phyloP scores from a whole-genome alignment of 2,329 filamentous ascomycete species.

The Aureobasidium sp. region DNA sequence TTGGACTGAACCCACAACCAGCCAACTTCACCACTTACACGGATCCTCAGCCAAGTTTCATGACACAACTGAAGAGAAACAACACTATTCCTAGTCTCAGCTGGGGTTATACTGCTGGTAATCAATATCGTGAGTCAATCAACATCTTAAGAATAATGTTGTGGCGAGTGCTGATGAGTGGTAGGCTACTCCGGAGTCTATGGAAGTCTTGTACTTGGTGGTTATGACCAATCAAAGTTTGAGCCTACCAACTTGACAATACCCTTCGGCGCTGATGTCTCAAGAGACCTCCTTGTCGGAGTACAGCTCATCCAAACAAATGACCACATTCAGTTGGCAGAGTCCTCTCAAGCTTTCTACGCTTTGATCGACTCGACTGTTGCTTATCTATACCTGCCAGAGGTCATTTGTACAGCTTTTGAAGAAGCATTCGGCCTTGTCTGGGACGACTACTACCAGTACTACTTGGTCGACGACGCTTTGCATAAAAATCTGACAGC shows the following conservation, averaged over 20 bases:
- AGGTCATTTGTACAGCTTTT: constrained; percentile 32
- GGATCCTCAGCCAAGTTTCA: constrained; percentile 30
- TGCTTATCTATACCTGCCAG: constrained; percentile 58
- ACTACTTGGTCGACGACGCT: constrained; percentile 31
- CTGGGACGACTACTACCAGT: constrained; percentile 24
- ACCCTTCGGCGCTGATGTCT: constrained; percentile 26
- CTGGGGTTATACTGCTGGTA: constrained; percentile 34
- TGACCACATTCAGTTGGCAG: constrained; percentile 15
- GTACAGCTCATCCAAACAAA: constrained; percentile 25
- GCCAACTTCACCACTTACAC: constrained; percentile 31
- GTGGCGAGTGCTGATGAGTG: neutral
- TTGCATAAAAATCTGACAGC: constrained; percentile 23
- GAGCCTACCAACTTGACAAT: constrained; percentile 27
- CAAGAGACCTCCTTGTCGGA: constrained; percentile 29
- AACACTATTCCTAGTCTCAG: constrained; percentile 30
- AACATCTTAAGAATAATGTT: neutral
- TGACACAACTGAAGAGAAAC: constrained; percentile 27
- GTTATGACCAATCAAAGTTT: constrained; percentile 34
- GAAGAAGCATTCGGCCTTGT: constrained; percentile 31
- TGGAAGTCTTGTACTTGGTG: constrained; percentile 34
- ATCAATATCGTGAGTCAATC: constrained; percentile 26
- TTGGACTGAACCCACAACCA: constrained; percentile 30
- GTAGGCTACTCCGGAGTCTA: constrained; percentile 26
- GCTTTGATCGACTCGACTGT: constrained; percentile 59
- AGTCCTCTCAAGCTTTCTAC: constrained; percentile 31